Conservation (phyloP, 352 stramenopile genomes). For the Pythium brachiatum region DNA sequence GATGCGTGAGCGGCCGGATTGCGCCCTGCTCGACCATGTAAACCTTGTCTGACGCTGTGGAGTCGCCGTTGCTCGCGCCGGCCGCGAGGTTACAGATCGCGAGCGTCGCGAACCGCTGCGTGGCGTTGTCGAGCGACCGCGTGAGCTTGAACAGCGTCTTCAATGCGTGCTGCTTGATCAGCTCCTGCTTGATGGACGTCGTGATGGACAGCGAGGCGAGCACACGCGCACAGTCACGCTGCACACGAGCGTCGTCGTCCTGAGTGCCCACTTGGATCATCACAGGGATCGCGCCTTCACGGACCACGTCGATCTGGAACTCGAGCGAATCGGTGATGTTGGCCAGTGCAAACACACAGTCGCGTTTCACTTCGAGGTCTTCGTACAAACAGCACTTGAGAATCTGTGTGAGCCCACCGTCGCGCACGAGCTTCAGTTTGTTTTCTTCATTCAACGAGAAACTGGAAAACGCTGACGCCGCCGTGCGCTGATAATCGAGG, state of each 20-base stretch:
- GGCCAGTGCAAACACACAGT: slow-evolving; percentile 93
- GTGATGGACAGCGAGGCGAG: slow-evolving; percentile 91
- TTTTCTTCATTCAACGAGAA: slow-evolving; percentile 93
- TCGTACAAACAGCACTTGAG: slow-evolving; percentile 88
- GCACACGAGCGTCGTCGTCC: slow-evolving; percentile 91
- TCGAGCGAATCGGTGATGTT: slow-evolving; percentile 92
- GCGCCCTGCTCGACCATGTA: slow-evolving; percentile 90
- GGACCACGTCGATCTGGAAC: slow-evolving; percentile 87
- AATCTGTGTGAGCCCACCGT: slow-evolving; percentile 89
- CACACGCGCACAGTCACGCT: slow-evolving; percentile 90
- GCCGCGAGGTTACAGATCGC: slow-evolving; percentile 92
- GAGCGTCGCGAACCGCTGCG: slow-evolving; percentile 94
- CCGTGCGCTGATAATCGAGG: slow-evolving; percentile 91
- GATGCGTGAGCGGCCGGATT: slow-evolving; percentile 92
- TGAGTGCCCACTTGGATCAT: slow-evolving; percentile 69
- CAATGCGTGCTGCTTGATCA: slow-evolving; percentile 81
- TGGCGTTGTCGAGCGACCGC: slow-evolving; percentile 90
- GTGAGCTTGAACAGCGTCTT: slow-evolving; percentile 92
- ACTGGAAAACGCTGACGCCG: slow-evolving; percentile 90
- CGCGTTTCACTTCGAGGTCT: slow-evolving; percentile 90
- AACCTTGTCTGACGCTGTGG: slow-evolving; percentile 63
- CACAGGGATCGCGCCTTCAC: slow-evolving; percentile 79
- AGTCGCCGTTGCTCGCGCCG: slow-evolving; percentile 28
- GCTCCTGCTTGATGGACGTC: slow-evolving; percentile 75
- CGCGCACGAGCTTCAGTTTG: slow-evolving; percentile 92